Base-by-base conservation (phyloP, 306 rosid species). In the Calophaca sinica region DNA sequence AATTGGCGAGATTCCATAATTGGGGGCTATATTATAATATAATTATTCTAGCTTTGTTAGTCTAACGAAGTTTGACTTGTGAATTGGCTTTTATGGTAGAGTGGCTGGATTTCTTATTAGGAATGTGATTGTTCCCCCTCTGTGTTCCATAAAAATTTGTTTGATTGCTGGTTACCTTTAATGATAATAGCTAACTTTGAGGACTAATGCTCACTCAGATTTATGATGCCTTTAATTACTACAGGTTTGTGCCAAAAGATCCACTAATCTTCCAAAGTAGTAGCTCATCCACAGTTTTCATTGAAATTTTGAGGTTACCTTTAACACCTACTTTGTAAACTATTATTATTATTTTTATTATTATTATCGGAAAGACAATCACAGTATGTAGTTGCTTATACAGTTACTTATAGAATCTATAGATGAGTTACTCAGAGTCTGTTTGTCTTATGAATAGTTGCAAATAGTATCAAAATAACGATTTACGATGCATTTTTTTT, bases 61-160 rank as follows among this genome's bases (percentile, higher is more conserved):
- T 76, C 84, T 76, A 80, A 84, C 77, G 50, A 65, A 31, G 84
- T 80, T 79, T 84, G 87, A 84, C 87, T 84, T 84, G 45, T 71
- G 79, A 84, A 71, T 80, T 70, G 65, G 79, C 87, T 75, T 71
- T 75, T 55, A 39, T 75, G 68, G 41, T 42, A 33, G 44, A 64
- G 75, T 65, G 84, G 36, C 57, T 57, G 28, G 44, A 72, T 83
- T 71, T 73, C 68, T 64, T 26, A 13, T 49, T 69, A 35, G 31
- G 53, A 64, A 74, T 82, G 73, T 69, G 62, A 53, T 46, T 14
- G 45, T 36, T 72, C 12, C 11, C 45, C 11, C 65, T 39, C 4
- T 66, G 9, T 33, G 15, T 54, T 58, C 72, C 73, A 9, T 77
- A 32, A 45, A 76, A 2, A 0, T 58, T 33, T 72, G 73, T 66